Conservation (phyloP, 495 filamentous ascomycete genomes). For the Neurospora tetrasperma region DNA sequence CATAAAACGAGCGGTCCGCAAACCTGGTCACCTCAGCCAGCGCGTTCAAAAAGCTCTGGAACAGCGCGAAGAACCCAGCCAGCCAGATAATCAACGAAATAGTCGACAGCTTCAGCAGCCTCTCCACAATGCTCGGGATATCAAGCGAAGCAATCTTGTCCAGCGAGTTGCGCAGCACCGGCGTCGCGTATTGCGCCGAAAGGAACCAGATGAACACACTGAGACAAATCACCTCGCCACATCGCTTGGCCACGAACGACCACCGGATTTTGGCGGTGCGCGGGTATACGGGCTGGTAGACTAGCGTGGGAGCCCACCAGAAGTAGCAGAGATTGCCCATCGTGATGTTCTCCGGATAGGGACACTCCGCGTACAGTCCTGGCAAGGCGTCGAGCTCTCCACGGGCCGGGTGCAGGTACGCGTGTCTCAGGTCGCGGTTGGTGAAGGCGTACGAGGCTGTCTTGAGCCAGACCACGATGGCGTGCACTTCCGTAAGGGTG, state of each 20-base stretch:
- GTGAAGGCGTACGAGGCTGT: slow-evolving; percentile 92
- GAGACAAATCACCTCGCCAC: slow-evolving; percentile 63
- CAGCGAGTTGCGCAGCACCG: slow-evolving; percentile 78
- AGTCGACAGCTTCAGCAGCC: slow-evolving; percentile 87
- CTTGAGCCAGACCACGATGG: slow-evolving; percentile 93
- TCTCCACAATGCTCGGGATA: slow-evolving; percentile 71
- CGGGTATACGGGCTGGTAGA: slow-evolving; percentile 96
- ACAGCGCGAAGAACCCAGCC: slow-evolving; percentile 90
- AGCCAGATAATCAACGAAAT: slow-evolving; percentile 94
- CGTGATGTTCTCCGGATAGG: slow-evolving; percentile 86
- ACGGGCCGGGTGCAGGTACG: slow-evolving; percentile 60
- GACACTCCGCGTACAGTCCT: slow-evolving; percentile 67
- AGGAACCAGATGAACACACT: slow-evolving; percentile 87
- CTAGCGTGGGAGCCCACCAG: slow-evolving; percentile 92
- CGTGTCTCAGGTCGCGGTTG: slow-evolving; percentile 87
- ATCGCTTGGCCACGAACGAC: slow-evolving; percentile 73
- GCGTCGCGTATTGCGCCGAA: slow-evolving; percentile 85
- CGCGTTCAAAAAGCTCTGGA: slow-evolving; percentile 82
- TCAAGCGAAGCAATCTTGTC: slow-evolving; percentile 76
- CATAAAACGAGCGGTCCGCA: slow-evolving; percentile 88
- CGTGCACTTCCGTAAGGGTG: slow-evolving; percentile 80
- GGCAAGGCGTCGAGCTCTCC: slow-evolving; percentile 53
- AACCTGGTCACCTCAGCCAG: slow-evolving; percentile 85
- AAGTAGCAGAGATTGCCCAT: slow-evolving; percentile 81
- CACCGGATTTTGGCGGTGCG: slow-evolving; percentile 67